These are phyloP conservation scores for Boletellus ananas DNA, from an alignment of 768 basidiomycete genomes.

Conservation along the genomic window DNA sequence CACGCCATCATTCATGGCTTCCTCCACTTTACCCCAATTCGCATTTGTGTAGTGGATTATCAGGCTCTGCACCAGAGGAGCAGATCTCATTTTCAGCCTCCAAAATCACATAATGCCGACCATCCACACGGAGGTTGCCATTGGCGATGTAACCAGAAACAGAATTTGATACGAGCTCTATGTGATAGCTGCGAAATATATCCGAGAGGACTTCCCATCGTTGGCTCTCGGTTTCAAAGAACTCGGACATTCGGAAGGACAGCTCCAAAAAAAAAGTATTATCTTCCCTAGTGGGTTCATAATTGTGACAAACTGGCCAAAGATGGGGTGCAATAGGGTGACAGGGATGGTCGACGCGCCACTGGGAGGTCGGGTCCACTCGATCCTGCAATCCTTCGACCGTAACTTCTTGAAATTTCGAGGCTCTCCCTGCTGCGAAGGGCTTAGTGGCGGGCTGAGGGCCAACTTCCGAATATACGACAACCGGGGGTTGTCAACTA, in stretches of 20 bases:
- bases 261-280: conserved; percentile 14
- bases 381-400: background rate
- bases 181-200: background rate
- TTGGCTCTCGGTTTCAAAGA: conserved; percentile 13
- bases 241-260: background rate
- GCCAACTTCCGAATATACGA: no score
- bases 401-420: background rate
- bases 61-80: conserved; percentile 24
- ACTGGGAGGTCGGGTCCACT: background rate
- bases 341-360: background rate
- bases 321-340: conserved; percentile 6
- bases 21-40: background rate
- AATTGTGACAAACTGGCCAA: conserved; percentile 5
- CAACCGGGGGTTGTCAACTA: no score
- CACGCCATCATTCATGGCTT: background rate
- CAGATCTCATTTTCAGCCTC: conserved; percentile 5
- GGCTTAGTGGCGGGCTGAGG: background rate
- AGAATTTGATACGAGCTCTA: background rate
- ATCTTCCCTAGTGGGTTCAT: background rate
- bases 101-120: conserved; percentile 16
- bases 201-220: background rate
- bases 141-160: conserved; percentile 7
- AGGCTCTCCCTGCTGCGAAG: background rate
- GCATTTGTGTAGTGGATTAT: conserved; percentile 18
- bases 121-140: conserved; percentile 14